These are phyloP conservation scores for Schoenoplectus tabernaemontani DNA, from an alignment of 202 grass and related monocot species.

Conservation along the genomic window DNA sequence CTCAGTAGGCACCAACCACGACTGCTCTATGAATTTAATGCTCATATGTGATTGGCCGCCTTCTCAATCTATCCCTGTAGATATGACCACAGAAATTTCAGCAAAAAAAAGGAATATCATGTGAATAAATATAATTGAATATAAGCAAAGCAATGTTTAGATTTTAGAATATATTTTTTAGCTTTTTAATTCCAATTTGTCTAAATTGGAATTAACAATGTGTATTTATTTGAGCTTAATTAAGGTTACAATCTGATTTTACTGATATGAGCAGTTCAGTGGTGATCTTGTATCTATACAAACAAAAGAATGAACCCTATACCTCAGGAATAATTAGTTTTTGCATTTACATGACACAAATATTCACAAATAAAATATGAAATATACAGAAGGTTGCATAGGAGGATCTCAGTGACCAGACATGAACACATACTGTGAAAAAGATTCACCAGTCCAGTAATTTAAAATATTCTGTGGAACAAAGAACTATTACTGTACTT, in stretches of 20 bases:
- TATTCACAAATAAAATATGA: neutral
- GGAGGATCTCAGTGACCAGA: neutral
- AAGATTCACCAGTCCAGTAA: neutral
- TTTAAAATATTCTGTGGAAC: neutral
- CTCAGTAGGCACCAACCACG: slow-evolving; percentile 13
- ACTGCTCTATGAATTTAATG: slow-evolving; percentile 20
- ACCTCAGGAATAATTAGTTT: neutral
- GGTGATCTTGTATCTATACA: neutral
- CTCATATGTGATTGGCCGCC: slow-evolving; percentile 19
- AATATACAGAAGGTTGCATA: neutral
- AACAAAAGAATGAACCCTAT: neutral
- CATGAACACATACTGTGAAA: neutral
- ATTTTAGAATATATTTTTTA: neutral
- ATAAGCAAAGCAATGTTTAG: neutral
- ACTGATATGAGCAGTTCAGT: neutral
- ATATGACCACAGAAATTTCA: slow-evolving; percentile 11
- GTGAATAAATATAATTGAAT: neutral
- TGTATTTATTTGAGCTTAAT: neutral
- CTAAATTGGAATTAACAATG: neutral
- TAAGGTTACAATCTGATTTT: neutral
- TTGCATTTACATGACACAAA: neutral
- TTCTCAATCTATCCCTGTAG: slow-evolving; percentile 25
- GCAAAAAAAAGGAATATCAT: neutral
- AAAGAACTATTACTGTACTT: neutral
- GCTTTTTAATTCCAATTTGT: neutral